Base-by-base conservation (phyloP, 1,284 basidiomycete genomes). In the Stygiomarasmius scandens region DNA sequence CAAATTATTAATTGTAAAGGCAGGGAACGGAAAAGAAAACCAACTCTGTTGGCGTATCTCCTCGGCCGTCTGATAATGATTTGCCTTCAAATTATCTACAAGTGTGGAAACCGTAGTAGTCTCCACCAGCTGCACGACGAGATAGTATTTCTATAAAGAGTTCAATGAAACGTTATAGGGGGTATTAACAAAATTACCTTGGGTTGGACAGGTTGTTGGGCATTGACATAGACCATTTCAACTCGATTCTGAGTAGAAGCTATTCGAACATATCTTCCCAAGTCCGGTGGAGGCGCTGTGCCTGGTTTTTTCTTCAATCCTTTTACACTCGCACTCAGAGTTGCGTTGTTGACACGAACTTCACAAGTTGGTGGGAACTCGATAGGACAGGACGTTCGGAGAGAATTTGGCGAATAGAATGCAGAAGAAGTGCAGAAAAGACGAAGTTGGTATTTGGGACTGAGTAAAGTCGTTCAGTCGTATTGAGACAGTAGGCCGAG, bases 241-340 rank as follows among this genome's bases (percentile, higher is more conserved):
- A 97, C 77, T 27, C 84, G 83, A 66, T 93, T 94, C 58, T 77
- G 72, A 24, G 80, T 73, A 0, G 77, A 71, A 44, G 70, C 71
- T 25, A 80, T 70, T 56, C 83, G 77, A 6, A 89, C 73, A 51
- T 81, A 74, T 69, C 84, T 87, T 38, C 84, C 84, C 38, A 98
- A 73, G 69, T 96, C 90, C 10, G 95, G 89, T 0, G 95, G 95
- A 19, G 95, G 94, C 1, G 95, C 93, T 52, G 93, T 97, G 0
- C 95, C 95, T n/a, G 95, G 90, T 68, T 95, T 96, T 74, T 97
- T 97, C 79, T 97, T 96, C 66, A 98, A 75, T 1, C 96, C 96
- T 68, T 95, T 93, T 63, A 95, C 75, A 70, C 91, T 96, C 52
- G 91, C 93, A 11, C 77, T 77, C 29, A 96, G 74, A 49, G 82